Conservation (phyloP, 2,329 filamentous ascomycete genomes). For the Colletotrichum scovillei region DNA sequence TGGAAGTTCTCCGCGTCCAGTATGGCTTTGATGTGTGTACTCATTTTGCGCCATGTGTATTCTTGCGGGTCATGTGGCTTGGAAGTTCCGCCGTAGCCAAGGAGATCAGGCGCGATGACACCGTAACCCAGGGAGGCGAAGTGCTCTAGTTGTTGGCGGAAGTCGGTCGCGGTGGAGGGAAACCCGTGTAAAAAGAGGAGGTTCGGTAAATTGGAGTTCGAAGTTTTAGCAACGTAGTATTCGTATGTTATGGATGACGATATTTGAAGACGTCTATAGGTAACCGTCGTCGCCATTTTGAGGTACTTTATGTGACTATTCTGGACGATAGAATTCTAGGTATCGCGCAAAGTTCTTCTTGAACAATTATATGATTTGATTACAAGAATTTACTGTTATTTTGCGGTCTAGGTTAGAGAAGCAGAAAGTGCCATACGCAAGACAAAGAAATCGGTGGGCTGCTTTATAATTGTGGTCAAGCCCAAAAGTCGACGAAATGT, state of each 20-base stretch:
- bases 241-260: conserved; percentile 28
- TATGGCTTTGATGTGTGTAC: conserved; percentile 79
- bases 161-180: conserved; percentile 58
- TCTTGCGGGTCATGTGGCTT: conserved; percentile 80
- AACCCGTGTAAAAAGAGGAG: conserved; percentile 62
- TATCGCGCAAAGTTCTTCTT: too few relatives aligned
- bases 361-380: too few relatives aligned
- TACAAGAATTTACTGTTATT: background rate
- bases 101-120: conserved; percentile 53
- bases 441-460: background rate
- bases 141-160: conserved; percentile 49
- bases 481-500: conserved; percentile 33
- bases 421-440: too few relatives aligned
- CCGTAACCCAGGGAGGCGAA: conserved; percentile 53
- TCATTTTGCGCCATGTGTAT: conserved; percentile 86
- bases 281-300: background rate
- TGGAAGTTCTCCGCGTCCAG: conserved; percentile 82
- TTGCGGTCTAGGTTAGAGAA: background rate
- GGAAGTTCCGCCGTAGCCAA: conserved; percentile 86
- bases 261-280: conserved; percentile 12
- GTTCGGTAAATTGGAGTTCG: conserved; percentile 41
- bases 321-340: too few relatives aligned
- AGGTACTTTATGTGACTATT: too few relatives aligned
- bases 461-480: background rate
- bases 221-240: conserved; percentile 46